Percentiles rank a stretch among this genome's conserved stretches.
Conservation (phyloP, 2,329 filamentous ascomycete genomes). For the Pseudogymnoascus sp. region DNA sequence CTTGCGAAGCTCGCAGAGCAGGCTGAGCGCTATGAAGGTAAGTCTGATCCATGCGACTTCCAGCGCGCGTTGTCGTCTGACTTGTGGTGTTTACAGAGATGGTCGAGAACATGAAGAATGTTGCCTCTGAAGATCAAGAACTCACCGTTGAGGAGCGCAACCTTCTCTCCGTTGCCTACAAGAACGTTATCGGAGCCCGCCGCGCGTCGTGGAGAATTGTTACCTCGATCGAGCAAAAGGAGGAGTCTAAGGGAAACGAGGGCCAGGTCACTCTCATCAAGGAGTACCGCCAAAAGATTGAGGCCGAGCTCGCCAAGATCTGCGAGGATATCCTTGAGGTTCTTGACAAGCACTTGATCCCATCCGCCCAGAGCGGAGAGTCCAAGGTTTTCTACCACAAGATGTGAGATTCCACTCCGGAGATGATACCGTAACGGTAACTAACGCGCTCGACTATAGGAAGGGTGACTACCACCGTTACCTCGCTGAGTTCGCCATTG, state of each 20-base stretch:
- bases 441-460: slow-evolving; percentile 40
- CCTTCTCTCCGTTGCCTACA: slow-evolving; percentile 97
- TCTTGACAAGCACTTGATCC: slow-evolving; percentile 85
- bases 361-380: slow-evolving; percentile 92
- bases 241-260: slow-evolving; percentile 96
- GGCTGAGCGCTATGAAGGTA: slow-evolving; percentile 99
- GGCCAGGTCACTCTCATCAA: slow-evolving; percentile 92
- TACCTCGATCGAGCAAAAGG: slow-evolving; percentile 99
- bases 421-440: not conserved
- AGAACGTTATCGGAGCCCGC: slow-evolving; percentile 97
- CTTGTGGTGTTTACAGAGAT: slow-evolving; percentile 57
- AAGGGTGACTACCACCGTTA: slow-evolving; percentile 98
- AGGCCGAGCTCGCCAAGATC: slow-evolving; percentile 93
- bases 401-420: slow-evolving; percentile 59
- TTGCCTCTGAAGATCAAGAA: slow-evolving; percentile 79
- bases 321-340: slow-evolving; percentile 97
- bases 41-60: slow-evolving; percentile 30
- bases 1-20: slow-evolving; percentile 99
- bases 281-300: slow-evolving; percentile 97
- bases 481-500: slow-evolving; percentile 85
- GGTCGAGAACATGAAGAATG: slow-evolving; percentile 99
- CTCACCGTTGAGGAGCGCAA: slow-evolving; percentile 96
- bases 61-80: slow-evolving; percentile 1
- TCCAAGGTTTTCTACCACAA: slow-evolving; percentile 99
- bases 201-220: slow-evolving; percentile 99